Base-by-base conservation (phyloP, 2,329 filamentous ascomycete species). In the Cercospora sp. region DNA sequence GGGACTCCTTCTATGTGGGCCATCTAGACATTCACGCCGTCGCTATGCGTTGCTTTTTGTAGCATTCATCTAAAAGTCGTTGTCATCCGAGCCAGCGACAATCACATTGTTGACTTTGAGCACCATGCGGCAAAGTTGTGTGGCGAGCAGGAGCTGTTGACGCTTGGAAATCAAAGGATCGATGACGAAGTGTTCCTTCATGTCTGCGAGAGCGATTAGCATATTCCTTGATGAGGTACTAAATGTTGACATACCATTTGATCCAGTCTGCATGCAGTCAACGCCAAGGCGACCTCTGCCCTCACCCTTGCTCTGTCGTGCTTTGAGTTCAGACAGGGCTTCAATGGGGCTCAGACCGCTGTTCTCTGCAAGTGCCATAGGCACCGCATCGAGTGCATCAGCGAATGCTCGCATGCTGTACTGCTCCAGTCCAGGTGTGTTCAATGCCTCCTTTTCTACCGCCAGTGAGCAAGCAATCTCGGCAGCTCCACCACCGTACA, bases 361-460 rank as follows among this genome's bases (percentile, higher is more conserved):
- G 86, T 99, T 99, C 86, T 99, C 94, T 9, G 95, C 94, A 69
- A 99, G 86, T 1, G 95, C 93, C 93, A 99, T 95, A 36, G 95
- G 95, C 1, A 99, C 87, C 1, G 92, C 87, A 80, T 99, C 95
- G 40, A 99, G 88, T 5, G 95, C 96, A 81, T 98, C 94, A 69
- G 95, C 88, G 79, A 99, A 99, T 26, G 95, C 95, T 70, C 95
- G 92, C 94, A 99, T 99, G 73, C 94, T 94, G 81, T 99, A 99
- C 82, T 99, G 95, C 83, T 97, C 94, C 45, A 99, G 88, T n/a
- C 95, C 95, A 26, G 94, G 92, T 63, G 93, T 97, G 89, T 88
- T 78, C 77, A 94, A 90, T 53, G 94, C 94, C 28, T 93, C 94
- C 75, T 97, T 94, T 81, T 98, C 94, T 57, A 99, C 94, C 3